Base-by-base conservation (phyloP, 208 protist genomes). In the Histomonas meleagridis region DNA sequence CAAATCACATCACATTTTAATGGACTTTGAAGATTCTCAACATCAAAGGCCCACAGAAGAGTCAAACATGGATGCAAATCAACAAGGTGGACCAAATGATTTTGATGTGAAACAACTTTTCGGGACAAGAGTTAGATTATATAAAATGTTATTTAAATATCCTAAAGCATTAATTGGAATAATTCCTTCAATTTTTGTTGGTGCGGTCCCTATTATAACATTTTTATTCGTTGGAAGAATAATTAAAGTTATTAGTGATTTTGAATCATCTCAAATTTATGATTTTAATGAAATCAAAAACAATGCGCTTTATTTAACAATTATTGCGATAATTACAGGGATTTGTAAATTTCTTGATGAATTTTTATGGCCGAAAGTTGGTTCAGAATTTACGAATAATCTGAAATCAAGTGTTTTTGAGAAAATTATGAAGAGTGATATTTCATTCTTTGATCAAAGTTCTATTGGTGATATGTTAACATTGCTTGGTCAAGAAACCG, bases 391-490 rank as follows among this genome's bases (percentile, higher is more conserved):
- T 49, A 57, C 76, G 9, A 38, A 26, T 18, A 86, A 18, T 23
- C 18, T 86, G 7, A 51, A n/a, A 38, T 32, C 26, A 86, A 46
- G 32, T 49, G 5, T 86, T 18, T 86, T 86, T n/a, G 38, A 32
- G 26, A 51, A 46, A 28, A 46, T 46, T 18, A 79, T 79, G 70
- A 14, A 51, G 40, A 79, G 40, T 51, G 70, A 79, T 51, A 40
- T 79, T 51, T n/a, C 32, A 14, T 79, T 46, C 40, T 79, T 79
- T 49, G 70, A 79, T 28, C n/a, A 79, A 43, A 46, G 14, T 10
- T 51, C 38, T 49, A 51, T 79, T 51, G 70, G 70, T 86, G 46
- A 46, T 2, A 86, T 86, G n/a, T 55, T 86, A 55, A 86, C 76
- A 51, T 14, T 86, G 5, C 26, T 86, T 38, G 32, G 26, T 57